Conservation (phyloP, 2,329 filamentous ascomycete genomes). For the Beauveria scarabaeidicola region DNA sequence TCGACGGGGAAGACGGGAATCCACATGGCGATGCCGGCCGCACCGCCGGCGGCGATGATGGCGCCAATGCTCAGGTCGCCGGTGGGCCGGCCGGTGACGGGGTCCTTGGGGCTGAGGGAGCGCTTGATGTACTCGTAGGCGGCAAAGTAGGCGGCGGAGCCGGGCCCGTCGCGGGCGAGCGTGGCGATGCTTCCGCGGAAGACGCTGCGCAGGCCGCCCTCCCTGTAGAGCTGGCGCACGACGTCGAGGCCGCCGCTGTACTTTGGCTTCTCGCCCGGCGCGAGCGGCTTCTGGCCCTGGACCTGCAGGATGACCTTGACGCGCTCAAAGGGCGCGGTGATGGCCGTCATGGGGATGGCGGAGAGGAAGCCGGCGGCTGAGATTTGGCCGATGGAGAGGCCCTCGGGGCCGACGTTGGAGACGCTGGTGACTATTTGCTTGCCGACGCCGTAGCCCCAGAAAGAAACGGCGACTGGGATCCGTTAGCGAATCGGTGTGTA, state of each 20-base stretch:
- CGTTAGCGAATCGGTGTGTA: neutral
- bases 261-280: slow-evolving; percentile 83
- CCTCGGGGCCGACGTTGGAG: slow-evolving; percentile 55
- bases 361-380: slow-evolving; percentile 94
- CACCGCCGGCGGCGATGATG: slow-evolving; percentile 78
- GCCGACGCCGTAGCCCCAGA: slow-evolving; percentile 90
- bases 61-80: slow-evolving; percentile 76
- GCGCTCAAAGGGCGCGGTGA: slow-evolving; percentile 98
- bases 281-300: slow-evolving; percentile 83
- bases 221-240: slow-evolving; percentile 83
- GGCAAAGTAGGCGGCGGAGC: slow-evolving; percentile 91
- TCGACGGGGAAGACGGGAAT: slow-evolving; percentile 97
- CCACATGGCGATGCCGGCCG: slow-evolving; percentile 97
- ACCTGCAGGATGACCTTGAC: slow-evolving; percentile 98
- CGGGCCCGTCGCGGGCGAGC: slow-evolving; percentile 85
- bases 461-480: slow-evolving; percentile 54
- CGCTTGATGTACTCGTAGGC: slow-evolving; percentile 96
- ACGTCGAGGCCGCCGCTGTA: slow-evolving; percentile 85
- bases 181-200: slow-evolving; percentile 90
- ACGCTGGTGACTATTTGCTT: slow-evolving; percentile 73
- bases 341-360: slow-evolving; percentile 92
- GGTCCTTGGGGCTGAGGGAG: slow-evolving; percentile 72
- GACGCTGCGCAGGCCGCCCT: slow-evolving; percentile 83
- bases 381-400: slow-evolving; percentile 79
- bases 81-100: slow-evolving; percentile 57